A percentile compares a stretch with the other conserved stretches of the same genome.
phyloP scores from a whole-genome alignment of 306 rosid species.

The Astragalus glycyphyllos region DNA sequence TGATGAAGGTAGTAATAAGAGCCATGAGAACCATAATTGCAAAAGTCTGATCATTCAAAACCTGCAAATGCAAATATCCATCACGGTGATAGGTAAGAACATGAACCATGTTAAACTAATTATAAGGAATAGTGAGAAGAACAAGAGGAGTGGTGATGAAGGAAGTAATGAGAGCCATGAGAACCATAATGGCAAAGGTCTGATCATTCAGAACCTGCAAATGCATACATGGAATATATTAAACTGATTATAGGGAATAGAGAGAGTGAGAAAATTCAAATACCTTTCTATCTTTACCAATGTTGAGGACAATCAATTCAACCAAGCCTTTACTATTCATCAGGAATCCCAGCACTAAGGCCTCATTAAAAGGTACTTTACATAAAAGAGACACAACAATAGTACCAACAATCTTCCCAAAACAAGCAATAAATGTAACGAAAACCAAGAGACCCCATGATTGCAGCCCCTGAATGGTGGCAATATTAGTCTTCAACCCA shows the following conservation, averaged over 20 bases:
- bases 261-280: constrained; percentile 26
- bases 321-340: constrained; percentile 94
- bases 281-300: constrained; percentile 93
- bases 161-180: constrained; percentile 90
- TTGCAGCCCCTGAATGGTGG: constrained; percentile 75
- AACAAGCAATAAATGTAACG: constrained; percentile 76
- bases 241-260: constrained; percentile 25
- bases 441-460: constrained; percentile 86
- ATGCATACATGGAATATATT: constrained; percentile 13
- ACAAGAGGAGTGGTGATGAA: constrained; percentile 86
- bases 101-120: constrained; percentile 20
- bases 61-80: constrained; percentile 58
- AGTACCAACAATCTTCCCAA: constrained; percentile 89
- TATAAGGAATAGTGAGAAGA: constrained; percentile 23
- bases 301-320: constrained; percentile 88
- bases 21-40: constrained; percentile 96
- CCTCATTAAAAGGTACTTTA: constrained; percentile 71
- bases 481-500: constrained; percentile 83
- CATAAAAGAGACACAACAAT: constrained; percentile 54
- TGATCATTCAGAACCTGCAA: constrained; percentile 90
- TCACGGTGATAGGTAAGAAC: not conserved
- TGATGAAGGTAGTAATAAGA: constrained; percentile 78
- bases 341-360: constrained; percentile 76
- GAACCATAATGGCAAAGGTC: constrained; percentile 89
- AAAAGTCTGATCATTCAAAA: constrained; percentile 89